These are phyloP conservation scores for Dichomitus squalens DNA, from an alignment of 1,284 basidiomycete genomes.

Conservation along the genomic window DNA sequence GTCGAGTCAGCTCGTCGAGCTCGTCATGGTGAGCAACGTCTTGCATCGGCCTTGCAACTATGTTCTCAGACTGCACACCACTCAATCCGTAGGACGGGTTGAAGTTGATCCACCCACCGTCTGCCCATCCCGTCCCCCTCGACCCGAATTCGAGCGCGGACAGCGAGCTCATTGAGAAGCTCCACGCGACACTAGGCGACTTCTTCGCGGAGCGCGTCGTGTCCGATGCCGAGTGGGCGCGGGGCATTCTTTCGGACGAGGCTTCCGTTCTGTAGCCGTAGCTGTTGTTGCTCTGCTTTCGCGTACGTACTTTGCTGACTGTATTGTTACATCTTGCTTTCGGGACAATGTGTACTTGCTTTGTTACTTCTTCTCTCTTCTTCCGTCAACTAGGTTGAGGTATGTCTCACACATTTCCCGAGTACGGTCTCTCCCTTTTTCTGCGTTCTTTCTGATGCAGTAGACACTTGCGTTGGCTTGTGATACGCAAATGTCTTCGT, in stretches of 20 bases:
- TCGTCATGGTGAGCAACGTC: constrained; percentile 54
- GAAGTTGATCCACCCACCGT: constrained; percentile 54
- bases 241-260: constrained; percentile 49
- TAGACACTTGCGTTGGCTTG: too few relatives aligned
- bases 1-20: constrained; percentile 48
- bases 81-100: constrained; percentile 49
- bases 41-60: neutral
- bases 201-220: constrained; percentile 60
- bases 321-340: constrained; percentile 19
- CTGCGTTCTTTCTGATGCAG: too few relatives aligned
- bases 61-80: neutral
- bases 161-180: constrained; percentile 43
- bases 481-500: too few relatives aligned
- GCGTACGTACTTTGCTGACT: constrained; percentile 2
- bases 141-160: constrained; percentile 52
- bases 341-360: constrained; percentile 13
- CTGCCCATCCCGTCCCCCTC: constrained; percentile 57
- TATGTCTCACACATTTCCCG: too few relatives aligned
- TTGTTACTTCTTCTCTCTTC: neutral
- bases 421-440: too few relatives aligned
- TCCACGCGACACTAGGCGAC: constrained; percentile 59
- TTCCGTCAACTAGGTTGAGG: too few relatives aligned
- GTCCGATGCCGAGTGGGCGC: constrained; percentile 62
- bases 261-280: neutral
- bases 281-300: neutral